Evolutionary conservation across 2,329 filamentous ascomycete species (phyloP), one percentile per base, ranked within the genome.

Genomic region (Didymella keratinophila): DNA sequence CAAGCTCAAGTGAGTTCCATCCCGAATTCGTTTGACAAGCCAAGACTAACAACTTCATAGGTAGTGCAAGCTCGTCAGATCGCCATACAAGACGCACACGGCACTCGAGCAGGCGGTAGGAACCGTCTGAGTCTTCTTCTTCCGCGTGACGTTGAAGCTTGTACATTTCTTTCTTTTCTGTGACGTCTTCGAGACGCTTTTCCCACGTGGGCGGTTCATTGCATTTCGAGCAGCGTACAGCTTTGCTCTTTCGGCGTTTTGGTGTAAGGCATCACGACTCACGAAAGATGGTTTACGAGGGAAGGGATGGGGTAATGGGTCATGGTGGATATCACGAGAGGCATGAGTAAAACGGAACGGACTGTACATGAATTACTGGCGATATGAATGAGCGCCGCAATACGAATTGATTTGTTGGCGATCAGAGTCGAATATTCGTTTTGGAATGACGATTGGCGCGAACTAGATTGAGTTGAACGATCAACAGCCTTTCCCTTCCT

Each of bases 1-100:
- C 81, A 32, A 81, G 78, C 63, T 72, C 75, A 53, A 82, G 80
- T 82, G 68, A 80, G 80, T 81, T 0, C 10, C 12, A 2, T 2
- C 12, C 32, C 2, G 3, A 4, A 30, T 7, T 10, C 8, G 5
- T 10, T 12, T 32, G 4, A 14, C 4, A 12, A 32, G 10, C 28
- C 28, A 12, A 1, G 4, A 50, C 71, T 72, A 65, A 72, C 63
- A 56, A 57, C 18, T 9, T 7, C 8, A 25, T 51, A 81, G 79
- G 78, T 61, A 79, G 77, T 68, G 78, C 77, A 67, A 80, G 78
- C 56, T 80, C 78, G n/a, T 68, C 66, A 34, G 78, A 80, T 56
- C 70, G 78, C 36, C 68, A 76, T 34, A 79, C 78, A 27, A 71
- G 78, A 62, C 71, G 76, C 54, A 77, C 78, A 18, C 66, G 74